A percentile compares a stretch with the other conserved stretches of the same genome.
Conservation (phyloP, 1,139 yeast species). For the Geotrichum fermentans region DNA sequence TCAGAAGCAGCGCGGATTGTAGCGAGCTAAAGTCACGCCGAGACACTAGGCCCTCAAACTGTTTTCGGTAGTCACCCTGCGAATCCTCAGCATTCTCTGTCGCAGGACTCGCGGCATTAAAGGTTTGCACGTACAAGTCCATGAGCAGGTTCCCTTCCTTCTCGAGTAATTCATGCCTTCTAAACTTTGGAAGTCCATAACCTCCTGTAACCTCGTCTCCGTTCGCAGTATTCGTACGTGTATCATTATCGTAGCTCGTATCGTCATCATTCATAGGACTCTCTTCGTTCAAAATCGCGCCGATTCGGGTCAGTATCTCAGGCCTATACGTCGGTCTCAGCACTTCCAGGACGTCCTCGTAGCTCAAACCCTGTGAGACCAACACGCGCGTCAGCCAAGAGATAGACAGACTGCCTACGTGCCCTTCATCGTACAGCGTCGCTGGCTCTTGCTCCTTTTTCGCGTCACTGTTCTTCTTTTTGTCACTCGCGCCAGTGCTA, state of each 20-base stretch:
- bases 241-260: neutral
- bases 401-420: conserved; percentile 1
- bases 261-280: conserved; percentile 8
- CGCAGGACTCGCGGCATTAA: neutral
- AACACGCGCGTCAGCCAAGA: conserved; percentile 4
- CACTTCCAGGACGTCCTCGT: conserved; percentile 1
- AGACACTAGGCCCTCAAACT: neutral
- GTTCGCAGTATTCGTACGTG: neutral
- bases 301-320: conserved; percentile 3
- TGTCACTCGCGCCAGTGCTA: no score
- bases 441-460: neutral
- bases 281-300: conserved; percentile 5
- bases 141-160: neutral
- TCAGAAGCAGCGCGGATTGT: neutral
- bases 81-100: neutral
- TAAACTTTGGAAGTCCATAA: no score
- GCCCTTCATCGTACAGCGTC: conserved; percentile 3
- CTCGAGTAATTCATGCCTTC: neutral
- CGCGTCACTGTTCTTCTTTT: no score
- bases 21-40: neutral
- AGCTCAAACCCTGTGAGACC: conserved; percentile 3
- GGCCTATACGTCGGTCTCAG: conserved; percentile 3
- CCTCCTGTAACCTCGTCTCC: no score
- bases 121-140: conserved; percentile 7
- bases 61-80: neutral